Percentiles rank a stretch among this genome's conserved stretches.
Evolutionary conservation across 2,329 filamentous ascomycete genomes (phyloP).

Genomic region (Fusarium sacchari): DNA sequence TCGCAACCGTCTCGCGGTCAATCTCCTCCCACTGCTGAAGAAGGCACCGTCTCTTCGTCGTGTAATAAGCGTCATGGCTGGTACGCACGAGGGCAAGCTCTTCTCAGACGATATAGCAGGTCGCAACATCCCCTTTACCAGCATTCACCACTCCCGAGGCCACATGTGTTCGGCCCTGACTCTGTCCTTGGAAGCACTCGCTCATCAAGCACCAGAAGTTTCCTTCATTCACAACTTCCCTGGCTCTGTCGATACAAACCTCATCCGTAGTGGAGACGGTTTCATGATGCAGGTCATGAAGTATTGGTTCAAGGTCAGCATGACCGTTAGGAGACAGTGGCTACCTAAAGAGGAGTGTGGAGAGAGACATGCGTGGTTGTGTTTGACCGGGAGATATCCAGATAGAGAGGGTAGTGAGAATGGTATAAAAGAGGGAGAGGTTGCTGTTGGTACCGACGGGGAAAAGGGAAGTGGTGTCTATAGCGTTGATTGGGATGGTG

Average conservation of each 20-base stretch:
- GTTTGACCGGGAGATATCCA: constrained; percentile 34
- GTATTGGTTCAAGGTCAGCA: constrained; percentile 16
- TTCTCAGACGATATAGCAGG: constrained; percentile 38
- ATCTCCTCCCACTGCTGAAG: constrained; percentile 65
- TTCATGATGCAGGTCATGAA: constrained; percentile 29
- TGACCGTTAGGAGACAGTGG: constrained; percentile 10
- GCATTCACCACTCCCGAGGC: constrained; percentile 28
- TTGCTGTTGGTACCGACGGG: constrained; percentile 34
- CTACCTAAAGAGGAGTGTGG: constrained; percentile 36
- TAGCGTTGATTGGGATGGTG: constrained; percentile 38
- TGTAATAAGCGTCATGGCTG: constrained; percentile 43
- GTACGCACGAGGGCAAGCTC: constrained; percentile 32
- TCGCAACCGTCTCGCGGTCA: constrained; percentile 65
- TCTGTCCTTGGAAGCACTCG: constrained; percentile 40
- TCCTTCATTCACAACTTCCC: constrained; percentile 47
- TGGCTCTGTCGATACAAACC: constrained; percentile 43
- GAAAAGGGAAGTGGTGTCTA: constrained; percentile 39
- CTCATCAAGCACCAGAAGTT: constrained; percentile 36
- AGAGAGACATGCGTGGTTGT: constrained; percentile 42
- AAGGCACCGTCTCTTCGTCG: constrained; percentile 28
- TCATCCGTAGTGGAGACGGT: constrained; percentile 36
- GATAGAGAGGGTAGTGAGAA: not conserved
- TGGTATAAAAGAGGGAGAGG: not conserved
- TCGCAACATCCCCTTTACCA: constrained; percentile 32
- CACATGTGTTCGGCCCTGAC: constrained; percentile 40